phyloP scores from a whole-genome alignment of 2,329 filamentous ascomycete species.

The Cercospora brassicicola region DNA sequence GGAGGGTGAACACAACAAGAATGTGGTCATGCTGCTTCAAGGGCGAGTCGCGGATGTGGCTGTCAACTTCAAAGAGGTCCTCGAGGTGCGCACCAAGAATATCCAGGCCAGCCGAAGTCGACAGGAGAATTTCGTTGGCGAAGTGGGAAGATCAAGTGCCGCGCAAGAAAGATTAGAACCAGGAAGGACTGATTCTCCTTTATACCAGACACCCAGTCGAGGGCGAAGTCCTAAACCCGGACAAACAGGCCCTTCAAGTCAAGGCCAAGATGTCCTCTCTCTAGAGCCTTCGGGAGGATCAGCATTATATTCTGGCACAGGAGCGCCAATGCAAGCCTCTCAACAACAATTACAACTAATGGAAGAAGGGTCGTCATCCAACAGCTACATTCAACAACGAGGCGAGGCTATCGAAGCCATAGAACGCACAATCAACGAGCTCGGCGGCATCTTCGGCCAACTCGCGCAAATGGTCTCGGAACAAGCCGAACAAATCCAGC shows the following conservation, averaged over 20 bases:
- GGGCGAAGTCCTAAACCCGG: constrained; percentile 54
- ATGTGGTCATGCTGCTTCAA: constrained; percentile 88
- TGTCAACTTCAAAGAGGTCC: constrained; percentile 93
- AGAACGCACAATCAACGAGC: constrained; percentile 88
- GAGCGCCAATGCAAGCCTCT: constrained; percentile 28
- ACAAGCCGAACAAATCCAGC: constrained; percentile 95
- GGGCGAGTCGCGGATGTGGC: constrained; percentile 89
- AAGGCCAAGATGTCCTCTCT: constrained; percentile 51
- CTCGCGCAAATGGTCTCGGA: constrained; percentile 95
- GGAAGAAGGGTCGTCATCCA: constrained; percentile 84
- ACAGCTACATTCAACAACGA: constrained; percentile 87
- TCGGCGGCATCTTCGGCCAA: constrained; percentile 91
- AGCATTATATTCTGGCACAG: constrained; percentile 43
- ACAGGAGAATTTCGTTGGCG: constrained; percentile 95
- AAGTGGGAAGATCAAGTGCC: constrained; percentile 64
- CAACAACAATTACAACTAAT: constrained; percentile 84
- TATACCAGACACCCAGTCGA: constrained; percentile 79
- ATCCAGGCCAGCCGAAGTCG: constrained; percentile 89
- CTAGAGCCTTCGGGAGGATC: constrained; percentile 42
- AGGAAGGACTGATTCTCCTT: constrained; percentile 50
- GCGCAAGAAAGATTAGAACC: constrained; percentile 46
- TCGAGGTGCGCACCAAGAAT: constrained; percentile 95
- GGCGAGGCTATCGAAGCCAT: constrained; percentile 97
- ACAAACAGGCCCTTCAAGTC: constrained; percentile 36
- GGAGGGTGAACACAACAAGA: constrained; percentile 96